Conservation (phyloP, 805 yeast genomes). For the Schwanniomyces pseudopolymorphus region DNA sequence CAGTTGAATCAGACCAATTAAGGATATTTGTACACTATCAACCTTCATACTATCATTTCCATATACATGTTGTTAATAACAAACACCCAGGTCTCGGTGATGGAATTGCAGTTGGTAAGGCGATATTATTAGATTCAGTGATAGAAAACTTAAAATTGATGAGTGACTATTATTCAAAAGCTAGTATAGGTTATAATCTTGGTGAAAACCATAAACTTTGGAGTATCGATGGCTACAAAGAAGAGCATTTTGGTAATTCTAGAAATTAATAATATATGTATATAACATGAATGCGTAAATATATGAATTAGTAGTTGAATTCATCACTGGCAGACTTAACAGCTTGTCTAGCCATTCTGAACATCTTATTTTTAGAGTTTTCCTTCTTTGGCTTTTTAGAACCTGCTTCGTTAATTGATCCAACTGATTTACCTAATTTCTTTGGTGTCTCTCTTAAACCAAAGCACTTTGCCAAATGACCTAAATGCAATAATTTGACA, state of each 20-base stretch:
- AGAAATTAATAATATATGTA: constrained; percentile 1
- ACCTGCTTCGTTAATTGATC: constrained; percentile 23
- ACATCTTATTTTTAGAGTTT: constrained; percentile 71
- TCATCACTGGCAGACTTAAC: constrained; percentile 66
- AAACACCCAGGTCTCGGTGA: constrained; percentile 66
- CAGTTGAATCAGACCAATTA: constrained; percentile 55
- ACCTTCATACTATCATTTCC: constrained; percentile 95
- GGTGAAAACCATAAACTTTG: constrained; percentile 82
- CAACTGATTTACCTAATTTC: constrained; percentile 53
- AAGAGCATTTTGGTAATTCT: constrained; percentile 10
- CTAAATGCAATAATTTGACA: constrained; percentile 80
- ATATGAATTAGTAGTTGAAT: constrained; percentile 55
- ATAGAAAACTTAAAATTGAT: constrained; percentile 64
- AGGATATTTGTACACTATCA: constrained; percentile 88
- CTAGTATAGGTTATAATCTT: constrained; percentile 61
- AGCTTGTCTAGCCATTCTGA: constrained; percentile 70
- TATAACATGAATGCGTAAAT: neutral
- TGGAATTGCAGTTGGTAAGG: constrained; percentile 75
- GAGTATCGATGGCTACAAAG: constrained; percentile 33
- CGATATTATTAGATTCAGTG: constrained; percentile 76
- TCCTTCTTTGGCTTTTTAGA: constrained; percentile 50
- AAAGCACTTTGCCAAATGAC: constrained; percentile 93
- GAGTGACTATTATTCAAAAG: constrained; percentile 58
- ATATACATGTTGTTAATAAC: constrained; percentile 82
- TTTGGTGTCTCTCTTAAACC: constrained; percentile 95